A percentile compares a stretch with the other conserved stretches of the same genome.
phyloP scores from a whole-genome alignment of 352 stramenopile genomes.

The Phytophthora nicotianae region DNA sequence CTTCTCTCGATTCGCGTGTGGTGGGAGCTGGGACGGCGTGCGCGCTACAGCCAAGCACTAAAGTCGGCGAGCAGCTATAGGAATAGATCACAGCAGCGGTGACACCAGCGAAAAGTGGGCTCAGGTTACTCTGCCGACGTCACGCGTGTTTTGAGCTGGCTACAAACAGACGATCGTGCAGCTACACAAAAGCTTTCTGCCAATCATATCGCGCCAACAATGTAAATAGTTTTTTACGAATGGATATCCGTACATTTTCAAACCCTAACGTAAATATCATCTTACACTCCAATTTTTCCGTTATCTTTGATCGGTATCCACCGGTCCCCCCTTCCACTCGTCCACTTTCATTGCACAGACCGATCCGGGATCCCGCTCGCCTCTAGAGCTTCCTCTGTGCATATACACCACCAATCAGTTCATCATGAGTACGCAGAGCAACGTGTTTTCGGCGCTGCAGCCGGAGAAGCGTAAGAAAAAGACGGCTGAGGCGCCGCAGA shows the following conservation, averaged over 20 bases:
- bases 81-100: constrained; percentile 16
- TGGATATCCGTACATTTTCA: background rate
- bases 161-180: constrained; percentile 13
- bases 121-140: constrained; percentile 14
- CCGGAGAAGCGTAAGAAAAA: constrained; percentile 77
- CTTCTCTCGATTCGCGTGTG: constrained; percentile 5
- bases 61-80: constrained; percentile 5
- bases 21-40: constrained; percentile 9
- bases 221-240: background rate
- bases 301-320: constrained; percentile 13
- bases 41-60: background rate
- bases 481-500: constrained; percentile 42
- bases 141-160: constrained; percentile 6
- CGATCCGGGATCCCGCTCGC: constrained; percentile 12
- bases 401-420: background rate
- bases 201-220: constrained; percentile 21
- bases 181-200: background rate
- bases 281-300: background rate
- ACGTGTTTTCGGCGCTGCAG: constrained; percentile 56
- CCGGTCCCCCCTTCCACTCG: constrained; percentile 20
- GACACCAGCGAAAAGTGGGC: constrained; percentile 8
- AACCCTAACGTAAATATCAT: background rate
- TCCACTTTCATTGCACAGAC: constrained; percentile 8
- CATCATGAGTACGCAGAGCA: constrained; percentile 39
- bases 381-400: background rate